These are phyloP conservation scores for Elsinoe arachidis DNA, from an alignment of 2,329 filamentous ascomycete genomes.

Conservation along the genomic window DNA sequence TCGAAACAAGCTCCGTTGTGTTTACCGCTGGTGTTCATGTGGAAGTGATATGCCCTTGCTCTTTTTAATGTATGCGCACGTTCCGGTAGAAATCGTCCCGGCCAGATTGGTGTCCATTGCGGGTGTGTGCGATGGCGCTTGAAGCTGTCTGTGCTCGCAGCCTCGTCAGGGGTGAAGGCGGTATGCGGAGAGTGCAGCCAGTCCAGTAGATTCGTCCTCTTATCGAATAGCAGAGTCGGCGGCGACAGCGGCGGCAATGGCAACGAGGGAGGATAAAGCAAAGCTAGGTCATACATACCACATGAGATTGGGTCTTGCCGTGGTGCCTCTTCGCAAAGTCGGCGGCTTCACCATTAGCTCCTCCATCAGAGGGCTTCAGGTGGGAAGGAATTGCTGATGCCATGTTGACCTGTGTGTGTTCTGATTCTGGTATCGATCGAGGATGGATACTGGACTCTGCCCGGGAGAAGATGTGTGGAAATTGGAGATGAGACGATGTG, in stretches of 20 bases:
- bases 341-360: slow-evolving; percentile 25
- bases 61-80: neutral
- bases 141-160: neutral
- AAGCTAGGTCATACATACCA: slow-evolving; percentile 52
- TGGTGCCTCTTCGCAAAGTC: slow-evolving; percentile 59
- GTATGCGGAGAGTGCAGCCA: neutral
- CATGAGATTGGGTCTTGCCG: slow-evolving; percentile 77
- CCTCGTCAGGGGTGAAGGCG: neutral
- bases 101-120: too few relatives aligned
- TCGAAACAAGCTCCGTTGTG: neutral
- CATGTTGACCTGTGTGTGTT: slow-evolving; percentile 57
- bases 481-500: neutral
- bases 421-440: slow-evolving; percentile 14
- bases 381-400: slow-evolving; percentile 75
- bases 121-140: too few relatives aligned
- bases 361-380: slow-evolving; percentile 56
- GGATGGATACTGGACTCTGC: slow-evolving; percentile 2
- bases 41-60: neutral
- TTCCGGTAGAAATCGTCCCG: neutral
- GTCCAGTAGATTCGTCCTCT: neutral
- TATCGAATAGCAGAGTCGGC: neutral
- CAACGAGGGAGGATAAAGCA: neutral
- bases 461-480: slow-evolving; percentile 9
- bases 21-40: neutral
- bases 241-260: neutral